phyloP scores from a whole-genome alignment of 2,329 filamentous ascomycete species.

The Trichocomaceae sp. region DNA sequence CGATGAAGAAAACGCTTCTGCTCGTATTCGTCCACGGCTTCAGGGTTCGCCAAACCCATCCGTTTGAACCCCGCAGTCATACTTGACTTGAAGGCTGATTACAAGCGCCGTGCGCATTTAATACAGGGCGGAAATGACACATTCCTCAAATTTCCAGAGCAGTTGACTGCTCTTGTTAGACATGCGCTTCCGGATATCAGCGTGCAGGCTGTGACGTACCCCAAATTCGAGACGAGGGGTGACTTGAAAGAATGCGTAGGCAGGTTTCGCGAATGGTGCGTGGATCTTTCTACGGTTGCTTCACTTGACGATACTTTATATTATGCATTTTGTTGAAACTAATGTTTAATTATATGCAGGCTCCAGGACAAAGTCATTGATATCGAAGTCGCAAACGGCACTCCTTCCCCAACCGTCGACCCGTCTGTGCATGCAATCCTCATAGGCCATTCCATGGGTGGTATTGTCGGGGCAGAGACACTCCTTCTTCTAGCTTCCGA shows the following conservation, averaged over 20 bases:
- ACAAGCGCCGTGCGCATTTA: background rate
- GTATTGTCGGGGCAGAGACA: constrained; percentile 88
- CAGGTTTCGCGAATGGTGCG: constrained; percentile 44
- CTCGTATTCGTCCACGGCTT: constrained; percentile 46
- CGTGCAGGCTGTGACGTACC: constrained; percentile 40
- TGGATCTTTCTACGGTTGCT: background rate
- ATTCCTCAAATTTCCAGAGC: constrained; percentile 42
- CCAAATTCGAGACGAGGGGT: constrained; percentile 45
- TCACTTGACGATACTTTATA: background rate
- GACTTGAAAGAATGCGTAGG: constrained; percentile 42
- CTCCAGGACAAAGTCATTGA: constrained; percentile 90
- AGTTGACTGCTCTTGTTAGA: constrained; percentile 36
- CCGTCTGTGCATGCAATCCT: constrained; percentile 77
- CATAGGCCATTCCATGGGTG: constrained; percentile 83
- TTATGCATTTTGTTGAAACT: background rate
- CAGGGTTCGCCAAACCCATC: constrained; percentile 30
- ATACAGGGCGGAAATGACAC: constrained; percentile 44
- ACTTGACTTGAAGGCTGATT: background rate
- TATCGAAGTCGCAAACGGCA: constrained; percentile 74
- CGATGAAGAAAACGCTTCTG: constrained; percentile 42
- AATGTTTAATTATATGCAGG: constrained; percentile 43
- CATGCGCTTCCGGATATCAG: constrained; percentile 38
- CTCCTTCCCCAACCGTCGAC: constrained; percentile 76
- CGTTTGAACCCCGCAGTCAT: background rate
- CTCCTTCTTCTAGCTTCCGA: constrained; percentile 68